A percentile compares a stretch with the other conserved stretches of the same genome.
phyloP scores from a whole-genome alignment of 1,284 basidiomycete genomes.

The Malassezia yamatoensis region DNA sequence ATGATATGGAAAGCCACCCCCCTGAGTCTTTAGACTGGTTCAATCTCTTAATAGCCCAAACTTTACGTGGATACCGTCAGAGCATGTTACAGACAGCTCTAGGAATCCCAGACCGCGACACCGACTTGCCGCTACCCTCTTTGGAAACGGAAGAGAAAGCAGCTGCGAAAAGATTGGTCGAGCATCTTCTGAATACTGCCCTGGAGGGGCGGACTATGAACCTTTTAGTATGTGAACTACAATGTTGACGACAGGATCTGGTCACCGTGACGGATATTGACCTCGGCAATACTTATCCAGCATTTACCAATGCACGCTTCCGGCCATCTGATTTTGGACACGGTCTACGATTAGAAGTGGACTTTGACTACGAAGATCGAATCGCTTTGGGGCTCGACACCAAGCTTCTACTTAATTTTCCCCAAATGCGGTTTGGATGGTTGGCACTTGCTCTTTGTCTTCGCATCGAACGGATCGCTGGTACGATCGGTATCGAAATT shows the following conservation, averaged over 20 bases:
- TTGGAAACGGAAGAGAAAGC: background rate
- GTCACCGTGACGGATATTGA: conserved; percentile 54
- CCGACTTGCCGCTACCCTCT: conserved; percentile 5
- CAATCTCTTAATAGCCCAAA: conserved; percentile 55
- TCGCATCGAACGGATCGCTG: conserved; percentile 53
- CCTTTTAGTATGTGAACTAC: conserved; percentile 9
- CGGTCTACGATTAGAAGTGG: conserved; percentile 53
- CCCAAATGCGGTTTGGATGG: conserved; percentile 54
- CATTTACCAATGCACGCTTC: conserved; percentile 53
- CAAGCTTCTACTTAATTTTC: conserved; percentile 55
- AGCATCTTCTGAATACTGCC: conserved; percentile 37
- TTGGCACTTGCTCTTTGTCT: conserved; percentile 54
- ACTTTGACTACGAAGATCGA: conserved; percentile 54
- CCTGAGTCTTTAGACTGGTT: conserved; percentile 55
- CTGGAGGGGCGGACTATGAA: conserved; percentile 4
- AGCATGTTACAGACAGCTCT: conserved; percentile 1
- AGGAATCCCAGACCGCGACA: background rate
- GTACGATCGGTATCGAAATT: conserved; percentile 43
- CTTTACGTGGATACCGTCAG: conserved; percentile 48
- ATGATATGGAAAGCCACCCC: conserved; percentile 53
- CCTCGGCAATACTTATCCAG: conserved; percentile 52
- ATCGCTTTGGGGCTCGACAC: conserved; percentile 54
- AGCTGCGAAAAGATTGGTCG: conserved; percentile 27
- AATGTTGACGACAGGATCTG: conserved; percentile 47
- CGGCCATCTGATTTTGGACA: conserved; percentile 53